These are phyloP conservation scores for Entonaema liquescens DNA, from an alignment of 495 filamentous ascomycete genomes.

Conservation along the genomic window DNA sequence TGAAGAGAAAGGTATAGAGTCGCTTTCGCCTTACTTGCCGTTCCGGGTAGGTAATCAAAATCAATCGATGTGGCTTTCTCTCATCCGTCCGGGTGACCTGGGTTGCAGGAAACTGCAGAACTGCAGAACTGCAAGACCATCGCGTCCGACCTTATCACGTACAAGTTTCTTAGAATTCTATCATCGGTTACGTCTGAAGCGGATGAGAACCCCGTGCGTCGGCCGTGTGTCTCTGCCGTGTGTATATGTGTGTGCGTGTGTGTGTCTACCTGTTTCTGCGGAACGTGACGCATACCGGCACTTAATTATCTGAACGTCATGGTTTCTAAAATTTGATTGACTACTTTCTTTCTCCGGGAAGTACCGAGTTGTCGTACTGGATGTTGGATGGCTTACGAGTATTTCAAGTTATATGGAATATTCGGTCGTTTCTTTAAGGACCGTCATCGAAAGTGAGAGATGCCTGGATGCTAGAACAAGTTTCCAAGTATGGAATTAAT, in stretches of 20 bases:
- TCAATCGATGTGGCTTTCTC: slow-evolving; percentile 23
- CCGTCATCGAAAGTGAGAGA: slow-evolving; percentile 1
- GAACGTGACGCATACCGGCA: slow-evolving; percentile 26
- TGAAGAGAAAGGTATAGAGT: slow-evolving; percentile 24
- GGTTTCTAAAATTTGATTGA: slow-evolving; percentile 9
- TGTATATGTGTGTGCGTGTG: no score
- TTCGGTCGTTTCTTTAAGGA: slow-evolving; percentile 32
- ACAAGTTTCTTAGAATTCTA: not conserved
- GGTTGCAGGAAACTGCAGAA: not conserved
- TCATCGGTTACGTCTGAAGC: not conserved
- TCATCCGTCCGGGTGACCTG: slow-evolving; percentile 21
- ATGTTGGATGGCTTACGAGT: not conserved
- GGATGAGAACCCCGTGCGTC: not conserved
- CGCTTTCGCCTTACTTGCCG: slow-evolving; percentile 15
- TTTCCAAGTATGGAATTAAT: not conserved
- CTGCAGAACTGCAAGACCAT: slow-evolving; percentile 9
- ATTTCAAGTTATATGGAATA: not conserved
- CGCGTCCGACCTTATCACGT: not conserved
- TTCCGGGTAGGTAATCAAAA: slow-evolving; percentile 29
- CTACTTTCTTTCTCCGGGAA: slow-evolving; percentile 25
- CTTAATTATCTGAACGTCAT: slow-evolving; percentile 30
- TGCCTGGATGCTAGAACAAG: not conserved
- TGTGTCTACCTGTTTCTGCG: not conserved
- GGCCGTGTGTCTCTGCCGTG: not conserved
- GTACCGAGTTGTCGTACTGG: slow-evolving; percentile 23